These are phyloP conservation scores for Leavenworthia alabamica DNA, from an alignment of 345 rosid genomes.

Conservation along the genomic window DNA sequence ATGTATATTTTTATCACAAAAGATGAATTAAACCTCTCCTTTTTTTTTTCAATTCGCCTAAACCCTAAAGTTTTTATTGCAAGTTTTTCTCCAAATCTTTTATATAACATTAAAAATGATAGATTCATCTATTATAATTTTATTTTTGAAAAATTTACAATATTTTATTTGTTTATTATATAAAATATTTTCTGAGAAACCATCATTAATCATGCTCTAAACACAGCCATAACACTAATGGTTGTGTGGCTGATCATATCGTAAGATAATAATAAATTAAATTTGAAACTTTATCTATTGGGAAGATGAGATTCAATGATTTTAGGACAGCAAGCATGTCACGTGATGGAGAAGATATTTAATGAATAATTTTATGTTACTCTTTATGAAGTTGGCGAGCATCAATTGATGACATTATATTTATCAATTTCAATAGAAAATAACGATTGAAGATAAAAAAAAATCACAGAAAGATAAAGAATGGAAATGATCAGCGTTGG, in stretches of 20 bases:
- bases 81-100: too few relatives aligned
- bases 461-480: background rate
- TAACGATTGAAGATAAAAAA: background rate
- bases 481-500: conserved; percentile 27
- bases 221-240: background rate
- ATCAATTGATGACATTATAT: background rate
- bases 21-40: background rate
- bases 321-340: conserved; percentile 20
- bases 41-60: background rate
- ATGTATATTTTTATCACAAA: background rate
- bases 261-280: background rate
- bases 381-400: conserved; percentile 9
- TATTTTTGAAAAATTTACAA: too few relatives aligned
- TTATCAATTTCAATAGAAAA: background rate
- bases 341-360: conserved; percentile 12
- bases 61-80: background rate
- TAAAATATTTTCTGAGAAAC: too few relatives aligned
- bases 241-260: background rate
- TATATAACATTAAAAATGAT: too few relatives aligned
- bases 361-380: conserved; percentile 1
- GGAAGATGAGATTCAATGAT: conserved; percentile 15
- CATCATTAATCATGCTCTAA: too few relatives aligned
- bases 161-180: too few relatives aligned
- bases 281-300: background rate
- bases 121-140: too few relatives aligned